Conservation (phyloP, 305 asterid genomes). For the Solanum hybrid region DNA sequence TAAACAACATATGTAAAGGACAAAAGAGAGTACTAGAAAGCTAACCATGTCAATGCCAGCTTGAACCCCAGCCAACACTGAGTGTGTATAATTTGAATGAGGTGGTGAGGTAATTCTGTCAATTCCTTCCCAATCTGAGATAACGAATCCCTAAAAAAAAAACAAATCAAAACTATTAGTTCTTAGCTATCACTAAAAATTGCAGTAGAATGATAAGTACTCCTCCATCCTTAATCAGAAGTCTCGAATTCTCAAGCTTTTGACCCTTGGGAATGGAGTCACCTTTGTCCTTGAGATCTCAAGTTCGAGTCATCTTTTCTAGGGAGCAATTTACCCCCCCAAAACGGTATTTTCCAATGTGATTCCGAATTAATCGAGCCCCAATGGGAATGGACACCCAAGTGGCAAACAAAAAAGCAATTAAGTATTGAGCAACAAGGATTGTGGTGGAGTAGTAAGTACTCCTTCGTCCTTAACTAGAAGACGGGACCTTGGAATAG, state of each 20-base stretch:
- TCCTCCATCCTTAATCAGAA: neutral
- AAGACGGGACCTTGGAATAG: neutral
- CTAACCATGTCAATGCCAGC: conserved; percentile 49
- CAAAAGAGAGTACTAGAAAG: neutral
- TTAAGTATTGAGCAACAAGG: neutral
- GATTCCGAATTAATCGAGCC: neutral
- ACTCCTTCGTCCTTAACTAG: neutral
- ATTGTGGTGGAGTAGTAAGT: neutral
- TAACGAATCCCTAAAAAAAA: conserved; percentile 33
- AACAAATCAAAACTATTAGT: neutral
- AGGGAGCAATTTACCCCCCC: neutral
- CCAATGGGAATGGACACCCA: neutral
- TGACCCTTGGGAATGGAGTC: neutral
- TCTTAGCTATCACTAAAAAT: neutral
- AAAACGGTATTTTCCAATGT: accelerated
- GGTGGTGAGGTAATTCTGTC: conserved; percentile 28
- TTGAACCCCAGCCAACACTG: conserved; percentile 25
- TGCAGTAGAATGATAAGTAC: neutral
- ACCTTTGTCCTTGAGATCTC: neutral
- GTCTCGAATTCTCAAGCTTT: neutral
- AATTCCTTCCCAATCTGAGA: conserved; percentile 43
- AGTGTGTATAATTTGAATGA: conserved; percentile 39
- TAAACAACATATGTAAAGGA: neutral
- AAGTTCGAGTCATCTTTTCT: neutral
- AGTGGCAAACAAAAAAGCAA: neutral